Evolutionary conservation across 495 filamentous ascomycete species (phyloP), one percentile per base, ranked within the genome.

Genomic region (Saxispiralis lemnorum): DNA sequence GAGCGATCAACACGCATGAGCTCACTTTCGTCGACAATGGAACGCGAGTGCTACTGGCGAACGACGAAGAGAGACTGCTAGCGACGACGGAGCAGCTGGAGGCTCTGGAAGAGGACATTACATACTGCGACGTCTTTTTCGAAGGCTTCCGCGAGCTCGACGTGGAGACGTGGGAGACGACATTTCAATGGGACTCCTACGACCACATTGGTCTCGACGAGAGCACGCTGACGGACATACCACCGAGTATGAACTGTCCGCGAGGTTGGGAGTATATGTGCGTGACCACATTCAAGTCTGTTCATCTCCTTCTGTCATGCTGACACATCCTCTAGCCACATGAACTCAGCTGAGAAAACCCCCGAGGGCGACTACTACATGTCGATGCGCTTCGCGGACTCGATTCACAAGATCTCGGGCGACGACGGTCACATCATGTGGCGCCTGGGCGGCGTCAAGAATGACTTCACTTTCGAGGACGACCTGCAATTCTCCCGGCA

Each of bases 341-440:
- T 53, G 14, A 56, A 56, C 30, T 39, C 53, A 4, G 41, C 51
- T n/a, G 51, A 53, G 21, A 51, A 54, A 19, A 37, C 30, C 36
- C 33, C 38, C 18, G 45, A 38, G 1, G 51, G 53, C 28, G 40
- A 54, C 37, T 56, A 54, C 30, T 31, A 47, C 21, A 40, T 53
- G 16, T 56, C 53, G 7, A 28, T 30, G 6, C 39, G 53, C 17
- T 47, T 53, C 43, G 44, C 35, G 11, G 36, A 45, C 21, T 38
- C 51, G 12, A 35, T 50, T 17, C 51, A 51, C 38, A 40, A 48
- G n/a, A 48, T 53, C 39, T 41, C 38, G 17, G 33, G 21, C 39
- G 19, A 45, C 17, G 48, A 51, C 42, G 45, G 51, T 2, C 21
- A 41, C 37, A 45, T 51, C 35, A 46, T 56, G 14, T 56, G 53